Evolutionary conservation across 2,329 filamentous ascomycete species (phyloP), one percentile per base, ranked within the genome.

Genomic region (Botrytis medusae): DNA sequence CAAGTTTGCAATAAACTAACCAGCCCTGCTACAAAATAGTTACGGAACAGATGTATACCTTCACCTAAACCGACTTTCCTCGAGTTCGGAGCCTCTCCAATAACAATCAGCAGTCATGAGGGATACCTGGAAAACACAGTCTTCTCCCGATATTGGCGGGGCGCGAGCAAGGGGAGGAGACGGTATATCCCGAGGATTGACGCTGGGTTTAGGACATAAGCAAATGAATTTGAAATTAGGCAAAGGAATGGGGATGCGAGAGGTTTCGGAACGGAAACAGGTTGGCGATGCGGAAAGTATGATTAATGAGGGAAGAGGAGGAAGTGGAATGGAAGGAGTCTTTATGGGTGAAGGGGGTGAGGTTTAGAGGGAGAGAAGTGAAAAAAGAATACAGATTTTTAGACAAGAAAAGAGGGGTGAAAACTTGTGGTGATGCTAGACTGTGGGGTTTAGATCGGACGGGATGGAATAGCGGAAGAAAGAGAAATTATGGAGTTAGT

Each of bases 1-100:
- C 32, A 57, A 16, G 37, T n/a, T 14, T 29, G 70, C 34, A 57
- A 57, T 10, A 5, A 34, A 72, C 71, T 75, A 70, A 80, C 82
- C 75, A 76, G 69, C 46, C 40, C 64, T 78, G 12, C 1, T 10
- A 9, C 25, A 14, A 67, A 65, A 72, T 25, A 97, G 95, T 74
- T 99, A 99, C 83, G 96, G 96, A 77, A 99, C 96, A 69, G 96
- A 99, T 81, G 96, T 98, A 70, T 99, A 99, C 84, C 92, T 99
- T 65, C 96, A 99, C 83, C 90, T 99, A 69, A 99, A 99, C 85
- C 90, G 96, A 72, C 88, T 99, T 40, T 97, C 94, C 61, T 97
- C 94, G 77, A 97, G 94, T 54, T 98, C 95, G 40, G 96, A 99
- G 83, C 96, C 96, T 77, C 87, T 99, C 69, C 95, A 98, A 93